Percentiles rank a stretch among this genome's conserved stretches.
Evolutionary conservation across 2,329 filamentous ascomycete genomes (phyloP).

Genomic region (Keithomyces neogunnii): DNA sequence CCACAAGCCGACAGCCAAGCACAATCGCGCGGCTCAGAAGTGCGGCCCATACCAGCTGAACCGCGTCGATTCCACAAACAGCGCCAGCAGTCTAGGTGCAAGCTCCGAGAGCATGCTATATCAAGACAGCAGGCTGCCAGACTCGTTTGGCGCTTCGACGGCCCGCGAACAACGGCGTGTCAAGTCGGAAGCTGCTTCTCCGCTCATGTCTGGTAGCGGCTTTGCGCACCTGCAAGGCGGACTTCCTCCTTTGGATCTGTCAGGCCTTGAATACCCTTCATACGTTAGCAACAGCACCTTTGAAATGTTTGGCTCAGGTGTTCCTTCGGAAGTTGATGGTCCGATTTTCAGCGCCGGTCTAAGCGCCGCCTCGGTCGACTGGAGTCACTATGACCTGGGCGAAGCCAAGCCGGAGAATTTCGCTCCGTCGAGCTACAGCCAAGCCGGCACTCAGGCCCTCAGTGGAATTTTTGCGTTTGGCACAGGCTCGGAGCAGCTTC

Average conservation of each 20-base stretch:
- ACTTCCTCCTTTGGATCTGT: constrained; percentile 50
- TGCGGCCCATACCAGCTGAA: constrained; percentile 53
- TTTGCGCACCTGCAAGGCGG: constrained; percentile 45
- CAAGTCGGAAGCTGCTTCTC: constrained; percentile 55
- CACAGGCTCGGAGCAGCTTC: constrained; percentile 44
- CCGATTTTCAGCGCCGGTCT: constrained; percentile 56
- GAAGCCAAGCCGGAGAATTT: constrained; percentile 39
- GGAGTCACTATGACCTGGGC: constrained; percentile 37
- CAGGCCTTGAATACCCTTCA: constrained; percentile 42
- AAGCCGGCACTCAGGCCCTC: constrained; percentile 42
- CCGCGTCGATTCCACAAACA: constrained; percentile 49
- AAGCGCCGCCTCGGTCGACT: constrained; percentile 41
- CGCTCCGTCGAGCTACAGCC: constrained; percentile 45
- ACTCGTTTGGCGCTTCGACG: constrained; percentile 21
- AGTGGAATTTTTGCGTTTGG: constrained; percentile 42
- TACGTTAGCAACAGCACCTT: constrained; percentile 39
- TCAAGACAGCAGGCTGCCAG: constrained; percentile 26
- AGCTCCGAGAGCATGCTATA: constrained; percentile 32
- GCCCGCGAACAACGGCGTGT: constrained; percentile 42
- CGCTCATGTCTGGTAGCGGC: constrained; percentile 40
- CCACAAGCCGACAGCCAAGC: constrained; percentile 54
- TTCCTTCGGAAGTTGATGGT: constrained; percentile 42
- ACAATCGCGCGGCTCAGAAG: constrained; percentile 52
- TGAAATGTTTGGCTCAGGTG: constrained; percentile 42
- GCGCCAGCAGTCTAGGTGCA: constrained; percentile 39